Evolutionary conservation across 805 yeast species (phyloP).

Genomic region (Candida lessepsii): DNA sequence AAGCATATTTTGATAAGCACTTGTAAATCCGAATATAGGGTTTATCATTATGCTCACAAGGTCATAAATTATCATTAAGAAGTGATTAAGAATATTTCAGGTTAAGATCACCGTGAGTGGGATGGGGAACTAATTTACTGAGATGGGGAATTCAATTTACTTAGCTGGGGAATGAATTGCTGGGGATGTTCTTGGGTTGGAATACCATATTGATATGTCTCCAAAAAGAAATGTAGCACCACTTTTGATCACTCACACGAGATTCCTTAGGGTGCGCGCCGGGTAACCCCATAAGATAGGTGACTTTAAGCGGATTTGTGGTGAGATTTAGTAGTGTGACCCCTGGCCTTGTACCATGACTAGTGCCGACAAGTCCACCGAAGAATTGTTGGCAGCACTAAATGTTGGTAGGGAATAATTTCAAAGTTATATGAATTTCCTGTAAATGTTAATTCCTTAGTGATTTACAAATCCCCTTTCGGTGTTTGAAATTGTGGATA

Average conservation of each 20-base stretch:
- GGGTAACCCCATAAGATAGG: background rate
- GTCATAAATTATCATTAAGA: no score
- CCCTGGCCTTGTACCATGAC: background rate
- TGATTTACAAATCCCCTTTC: no score
- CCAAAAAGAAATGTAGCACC: conserved; percentile 15
- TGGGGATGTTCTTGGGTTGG: background rate
- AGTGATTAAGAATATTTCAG: background rate
- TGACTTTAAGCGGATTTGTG: background rate
- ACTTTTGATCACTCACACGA: conserved; percentile 9
- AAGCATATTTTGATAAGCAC: no score
- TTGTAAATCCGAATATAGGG: no score
- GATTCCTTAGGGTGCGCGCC: background rate
- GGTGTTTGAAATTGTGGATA: no score
- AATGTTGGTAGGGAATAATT: no score
- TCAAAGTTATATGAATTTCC: no score
- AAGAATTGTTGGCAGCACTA: background rate
- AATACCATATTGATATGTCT: background rate
- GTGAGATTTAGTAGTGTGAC: conserved; percentile 3
- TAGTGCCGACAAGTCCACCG: no score
- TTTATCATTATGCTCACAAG: no score
- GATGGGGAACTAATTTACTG: no score
- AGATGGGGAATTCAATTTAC: no score
- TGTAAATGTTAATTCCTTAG: no score
- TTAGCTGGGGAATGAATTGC: background rate
- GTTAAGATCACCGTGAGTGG: background rate